phyloP scores from a whole-genome alignment of 2,329 filamentous ascomycete genomes.

The Arthrinium puccinioides region DNA sequence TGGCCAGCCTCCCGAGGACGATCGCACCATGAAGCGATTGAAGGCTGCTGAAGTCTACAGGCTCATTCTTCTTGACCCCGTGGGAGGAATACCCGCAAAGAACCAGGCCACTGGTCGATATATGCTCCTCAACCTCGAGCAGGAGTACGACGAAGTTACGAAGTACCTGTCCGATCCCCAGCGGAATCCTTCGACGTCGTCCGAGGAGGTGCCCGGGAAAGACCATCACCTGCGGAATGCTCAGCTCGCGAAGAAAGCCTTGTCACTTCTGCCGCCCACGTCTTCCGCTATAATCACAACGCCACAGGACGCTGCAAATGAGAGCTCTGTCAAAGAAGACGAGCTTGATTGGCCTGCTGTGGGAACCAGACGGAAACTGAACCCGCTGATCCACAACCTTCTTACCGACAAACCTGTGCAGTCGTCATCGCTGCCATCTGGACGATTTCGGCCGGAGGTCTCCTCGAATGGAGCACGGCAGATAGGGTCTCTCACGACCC shows the following conservation, averaged over 20 bases:
- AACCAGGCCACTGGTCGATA: slow-evolving; percentile 57
- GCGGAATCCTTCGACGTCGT: slow-evolving; percentile 15
- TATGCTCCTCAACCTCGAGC: slow-evolving; percentile 87
- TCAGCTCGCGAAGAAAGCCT: slow-evolving; percentile 58
- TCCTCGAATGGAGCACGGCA: slow-evolving; percentile 25
- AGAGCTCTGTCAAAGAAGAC: slow-evolving; percentile 37
- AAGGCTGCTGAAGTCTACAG: slow-evolving; percentile 56
- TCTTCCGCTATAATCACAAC: slow-evolving; percentile 88
- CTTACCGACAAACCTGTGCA: slow-evolving; percentile 90
- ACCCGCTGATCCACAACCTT: slow-evolving; percentile 90
- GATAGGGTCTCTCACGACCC: slow-evolving; percentile 55
- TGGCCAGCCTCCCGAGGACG: slow-evolving; percentile 31
- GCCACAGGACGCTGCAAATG: slow-evolving; percentile 68
- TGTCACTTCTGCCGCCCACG: slow-evolving; percentile 71
- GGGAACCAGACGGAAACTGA: slow-evolving; percentile 49
- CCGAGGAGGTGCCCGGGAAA: slow-evolving; percentile 18
- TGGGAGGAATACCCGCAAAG: slow-evolving; percentile 74
- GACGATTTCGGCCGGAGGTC: slow-evolving; percentile 44
- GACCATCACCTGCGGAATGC: slow-evolving; percentile 58
- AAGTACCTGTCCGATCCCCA: slow-evolving; percentile 42
- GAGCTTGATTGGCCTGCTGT: slow-evolving; percentile 44
- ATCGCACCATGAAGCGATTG: slow-evolving; percentile 23
- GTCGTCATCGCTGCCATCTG: slow-evolving; percentile 80
- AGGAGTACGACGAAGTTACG: slow-evolving; percentile 70
- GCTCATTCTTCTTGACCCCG: slow-evolving; percentile 79